phyloP scores from a whole-genome alignment of 169 alveolate genomes.

The Sarcocystis neurona region DNA sequence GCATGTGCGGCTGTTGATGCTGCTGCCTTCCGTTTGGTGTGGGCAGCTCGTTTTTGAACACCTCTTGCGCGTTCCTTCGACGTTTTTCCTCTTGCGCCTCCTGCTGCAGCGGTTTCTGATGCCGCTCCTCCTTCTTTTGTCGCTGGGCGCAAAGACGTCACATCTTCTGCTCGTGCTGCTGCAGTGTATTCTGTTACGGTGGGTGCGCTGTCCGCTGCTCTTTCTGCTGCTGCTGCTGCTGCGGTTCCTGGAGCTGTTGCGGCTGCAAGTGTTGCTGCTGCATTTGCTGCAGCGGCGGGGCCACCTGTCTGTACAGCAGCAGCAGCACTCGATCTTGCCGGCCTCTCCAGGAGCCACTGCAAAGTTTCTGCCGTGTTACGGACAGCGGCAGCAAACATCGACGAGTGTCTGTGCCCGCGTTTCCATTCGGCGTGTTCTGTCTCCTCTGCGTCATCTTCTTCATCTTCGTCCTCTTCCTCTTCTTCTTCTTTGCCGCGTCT shows the following conservation, averaged over 20 bases:
- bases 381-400: conserved; percentile 32
- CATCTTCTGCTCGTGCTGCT: neutral
- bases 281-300: neutral
- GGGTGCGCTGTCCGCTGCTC: neutral
- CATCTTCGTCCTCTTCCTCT: neutral
- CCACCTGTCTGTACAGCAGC: neutral
- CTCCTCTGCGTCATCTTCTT: neutral
- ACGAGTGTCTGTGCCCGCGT: neutral
- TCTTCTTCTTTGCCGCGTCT: neutral
- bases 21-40: neutral
- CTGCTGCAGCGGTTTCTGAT: neutral
- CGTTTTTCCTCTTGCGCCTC: neutral
- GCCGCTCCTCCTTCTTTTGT: neutral
- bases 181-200: neutral
- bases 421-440: neutral
- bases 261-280: neutral
- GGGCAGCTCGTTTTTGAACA: neutral
- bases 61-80: neutral
- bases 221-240: conserved; percentile 16
- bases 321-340: conserved; percentile 8
- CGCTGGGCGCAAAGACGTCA: neutral
- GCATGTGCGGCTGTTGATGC: neutral
- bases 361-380: conserved; percentile 14
- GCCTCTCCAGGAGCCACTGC: conserved; percentile 34
- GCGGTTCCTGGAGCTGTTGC: conserved; percentile 30